These are phyloP conservation scores for Trichoderma asperelloides DNA, from an alignment of 495 filamentous ascomycete species.

Conservation along the genomic window DNA sequence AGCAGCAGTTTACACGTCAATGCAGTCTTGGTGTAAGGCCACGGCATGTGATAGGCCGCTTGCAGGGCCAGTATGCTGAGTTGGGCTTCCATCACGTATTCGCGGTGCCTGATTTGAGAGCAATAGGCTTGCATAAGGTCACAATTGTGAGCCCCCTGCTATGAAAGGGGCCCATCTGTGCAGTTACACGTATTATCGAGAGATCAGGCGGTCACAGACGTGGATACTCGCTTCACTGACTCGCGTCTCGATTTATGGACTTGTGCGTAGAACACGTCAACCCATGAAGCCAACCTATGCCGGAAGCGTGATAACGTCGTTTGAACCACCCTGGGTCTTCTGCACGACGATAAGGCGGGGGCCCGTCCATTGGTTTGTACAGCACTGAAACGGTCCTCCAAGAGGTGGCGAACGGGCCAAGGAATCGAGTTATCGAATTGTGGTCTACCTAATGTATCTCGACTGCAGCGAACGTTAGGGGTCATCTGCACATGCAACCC, in stretches of 20 bases:
- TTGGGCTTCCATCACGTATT: neutral
- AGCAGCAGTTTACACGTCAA: neutral
- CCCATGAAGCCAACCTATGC: conserved; percentile 1
- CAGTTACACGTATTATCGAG: conserved; percentile 5
- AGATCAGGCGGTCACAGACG: conserved; percentile 4
- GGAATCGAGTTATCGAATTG: conserved; percentile 1
- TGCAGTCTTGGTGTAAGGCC: conserved; percentile 3
- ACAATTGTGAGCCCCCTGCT: neutral
- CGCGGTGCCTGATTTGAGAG: neutral
- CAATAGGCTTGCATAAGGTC: neutral
- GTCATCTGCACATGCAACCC: conserved; percentile 6
- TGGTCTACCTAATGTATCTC: neutral
- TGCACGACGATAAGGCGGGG: conserved; percentile 5
- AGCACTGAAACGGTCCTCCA: neutral
- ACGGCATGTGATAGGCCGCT: neutral
- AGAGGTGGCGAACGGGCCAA: neutral
- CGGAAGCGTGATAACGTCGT: conserved; percentile 4
- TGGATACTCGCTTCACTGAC: conserved; percentile 3
- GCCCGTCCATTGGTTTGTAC: neutral
- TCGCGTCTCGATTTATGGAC: neutral
- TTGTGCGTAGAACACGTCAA: conserved; percentile 6
- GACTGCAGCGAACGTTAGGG: conserved; percentile 1
- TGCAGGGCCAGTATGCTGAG: neutral
- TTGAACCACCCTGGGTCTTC: neutral
- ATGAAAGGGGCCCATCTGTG: conserved; percentile 3